Conservation (phyloP, 495 filamentous ascomycete species). For the Tuber melanosporum region DNA sequence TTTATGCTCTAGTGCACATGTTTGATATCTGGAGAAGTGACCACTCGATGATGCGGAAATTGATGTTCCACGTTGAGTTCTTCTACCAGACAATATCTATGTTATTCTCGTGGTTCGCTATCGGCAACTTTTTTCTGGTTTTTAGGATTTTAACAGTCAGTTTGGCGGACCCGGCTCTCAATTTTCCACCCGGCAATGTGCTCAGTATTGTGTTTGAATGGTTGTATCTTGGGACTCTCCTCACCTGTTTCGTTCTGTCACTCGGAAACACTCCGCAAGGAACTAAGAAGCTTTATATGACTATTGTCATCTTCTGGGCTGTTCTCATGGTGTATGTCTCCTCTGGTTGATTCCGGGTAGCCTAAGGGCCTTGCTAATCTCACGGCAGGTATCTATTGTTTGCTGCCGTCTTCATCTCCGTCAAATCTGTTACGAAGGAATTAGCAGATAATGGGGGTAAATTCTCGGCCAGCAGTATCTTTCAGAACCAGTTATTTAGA, state of each 20-base stretch:
- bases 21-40: conserved; percentile 89
- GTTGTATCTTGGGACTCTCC: conserved; percentile 84
- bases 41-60: conserved; percentile 79
- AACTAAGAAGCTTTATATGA: conserved; percentile 87
- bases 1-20: conserved; percentile 90
- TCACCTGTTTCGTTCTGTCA: conserved; percentile 91
- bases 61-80: conserved; percentile 87
- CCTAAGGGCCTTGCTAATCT: conserved; percentile 15
- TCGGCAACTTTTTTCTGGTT: conserved; percentile 99
- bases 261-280: conserved; percentile 95
- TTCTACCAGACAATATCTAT: conserved; percentile 89
- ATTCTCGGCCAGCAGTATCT: conserved; percentile 64
- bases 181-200: conserved; percentile 67
- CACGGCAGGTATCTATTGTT: conserved; percentile 75
- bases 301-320: conserved; percentile 95
- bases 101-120: conserved; percentile 98
- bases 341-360: background rate
- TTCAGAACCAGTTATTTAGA: conserved; percentile 84
- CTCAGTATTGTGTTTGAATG: conserved; percentile 90
- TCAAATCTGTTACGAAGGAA: conserved; percentile 69
- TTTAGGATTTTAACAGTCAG: conserved; percentile 94
- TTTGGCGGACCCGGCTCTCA: conserved; percentile 58
- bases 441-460: conserved; percentile 47
- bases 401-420: conserved; percentile 90
- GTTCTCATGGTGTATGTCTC: conserved; percentile 74